These are phyloP conservation scores for Aspergillus neoniger DNA, from an alignment of 2,329 filamentous ascomycete genomes.

Conservation along the genomic window DNA sequence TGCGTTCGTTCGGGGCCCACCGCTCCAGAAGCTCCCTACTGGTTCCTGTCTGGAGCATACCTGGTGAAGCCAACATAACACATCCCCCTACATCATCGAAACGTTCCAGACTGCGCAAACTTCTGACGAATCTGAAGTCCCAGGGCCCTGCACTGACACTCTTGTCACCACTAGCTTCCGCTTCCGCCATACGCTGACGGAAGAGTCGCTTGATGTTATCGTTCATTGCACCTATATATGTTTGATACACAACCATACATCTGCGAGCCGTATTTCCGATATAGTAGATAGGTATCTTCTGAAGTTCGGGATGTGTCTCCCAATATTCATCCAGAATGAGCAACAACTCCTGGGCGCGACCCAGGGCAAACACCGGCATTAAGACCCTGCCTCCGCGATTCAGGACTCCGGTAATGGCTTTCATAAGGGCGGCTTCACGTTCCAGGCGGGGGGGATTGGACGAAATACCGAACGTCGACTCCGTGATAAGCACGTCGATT, in stretches of 20 bases:
- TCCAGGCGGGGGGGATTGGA: constrained; percentile 89
- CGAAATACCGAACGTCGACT: constrained; percentile 95
- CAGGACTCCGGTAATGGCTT: constrained; percentile 85
- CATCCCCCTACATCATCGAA: constrained; percentile 96
- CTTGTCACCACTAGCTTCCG: constrained; percentile 78
- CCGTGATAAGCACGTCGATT: constrained; percentile 94
- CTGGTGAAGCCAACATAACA: constrained; percentile 95
- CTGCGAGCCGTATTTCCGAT: constrained; percentile 91
- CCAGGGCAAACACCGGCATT: constrained; percentile 93
- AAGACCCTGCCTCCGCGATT: constrained; percentile 90
- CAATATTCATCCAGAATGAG: constrained; percentile 97
- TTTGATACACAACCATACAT: constrained; percentile 99
- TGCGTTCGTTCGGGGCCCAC: constrained; percentile 95
- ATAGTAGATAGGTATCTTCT: constrained; percentile 94
- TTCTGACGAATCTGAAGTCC: constrained; percentile 95
- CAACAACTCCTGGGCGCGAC: constrained; percentile 88
- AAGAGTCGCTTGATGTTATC: constrained; percentile 98
- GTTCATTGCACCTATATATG: constrained; percentile 98
- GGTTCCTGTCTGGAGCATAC: constrained; percentile 97
- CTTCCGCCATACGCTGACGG: constrained; percentile 85
- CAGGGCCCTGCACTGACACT: constrained; percentile 72
- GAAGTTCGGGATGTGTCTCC: constrained; percentile 82
- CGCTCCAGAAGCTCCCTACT: constrained; percentile 89
- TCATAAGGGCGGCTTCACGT: constrained; percentile 91
- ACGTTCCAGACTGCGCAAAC: constrained; percentile 86